Percentiles rank a stretch among this genome's conserved stretches.
Conservation (phyloP, 1,139 yeast genomes). For the Sugiyamaella pinicola region DNA sequence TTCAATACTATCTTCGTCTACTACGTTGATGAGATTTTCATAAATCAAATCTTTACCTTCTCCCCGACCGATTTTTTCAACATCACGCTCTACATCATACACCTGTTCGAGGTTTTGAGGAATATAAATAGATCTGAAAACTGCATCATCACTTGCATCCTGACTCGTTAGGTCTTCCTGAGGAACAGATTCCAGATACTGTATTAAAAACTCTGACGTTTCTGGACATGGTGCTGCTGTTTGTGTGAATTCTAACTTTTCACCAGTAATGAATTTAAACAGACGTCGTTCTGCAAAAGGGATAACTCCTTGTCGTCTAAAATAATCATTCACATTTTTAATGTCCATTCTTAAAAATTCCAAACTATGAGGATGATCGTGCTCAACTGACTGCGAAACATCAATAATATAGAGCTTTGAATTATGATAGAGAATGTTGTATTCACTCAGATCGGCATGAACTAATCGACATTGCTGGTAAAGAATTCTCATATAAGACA, state of each 20-base stretch:
- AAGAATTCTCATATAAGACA: constrained; percentile 82
- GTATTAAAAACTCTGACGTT: constrained; percentile 37
- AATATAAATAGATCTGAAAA: constrained; percentile 83
- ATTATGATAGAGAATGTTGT: constrained; percentile 83
- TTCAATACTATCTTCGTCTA: constrained; percentile 37
- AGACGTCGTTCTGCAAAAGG: constrained; percentile 80
- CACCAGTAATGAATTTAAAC: constrained; percentile 65
- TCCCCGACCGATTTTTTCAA: constrained; percentile 77
- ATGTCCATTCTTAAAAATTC: constrained; percentile 97
- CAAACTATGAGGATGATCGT: constrained; percentile 95
- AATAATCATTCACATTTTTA: constrained; percentile 89
- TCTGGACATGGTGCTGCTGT: constrained; percentile 28
- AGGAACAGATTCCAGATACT: constrained; percentile 39
- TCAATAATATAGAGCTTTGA: constrained; percentile 83
- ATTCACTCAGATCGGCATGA: constrained; percentile 96
- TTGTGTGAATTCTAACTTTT: constrained; percentile 19
- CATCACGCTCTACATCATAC: constrained; percentile 73
- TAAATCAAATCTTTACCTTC: constrained; percentile 72
- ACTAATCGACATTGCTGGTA: constrained; percentile 87
- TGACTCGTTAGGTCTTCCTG: constrained; percentile 47
- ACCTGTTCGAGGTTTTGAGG: constrained; percentile 61
- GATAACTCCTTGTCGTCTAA: constrained; percentile 69
- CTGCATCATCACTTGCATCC: constrained; percentile 74
- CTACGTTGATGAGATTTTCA: constrained; percentile 35
- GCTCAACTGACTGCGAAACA: constrained; percentile 97